Evolutionary conservation across 805 yeast species (phyloP).

Genomic region (Lachancea meyersii): DNA sequence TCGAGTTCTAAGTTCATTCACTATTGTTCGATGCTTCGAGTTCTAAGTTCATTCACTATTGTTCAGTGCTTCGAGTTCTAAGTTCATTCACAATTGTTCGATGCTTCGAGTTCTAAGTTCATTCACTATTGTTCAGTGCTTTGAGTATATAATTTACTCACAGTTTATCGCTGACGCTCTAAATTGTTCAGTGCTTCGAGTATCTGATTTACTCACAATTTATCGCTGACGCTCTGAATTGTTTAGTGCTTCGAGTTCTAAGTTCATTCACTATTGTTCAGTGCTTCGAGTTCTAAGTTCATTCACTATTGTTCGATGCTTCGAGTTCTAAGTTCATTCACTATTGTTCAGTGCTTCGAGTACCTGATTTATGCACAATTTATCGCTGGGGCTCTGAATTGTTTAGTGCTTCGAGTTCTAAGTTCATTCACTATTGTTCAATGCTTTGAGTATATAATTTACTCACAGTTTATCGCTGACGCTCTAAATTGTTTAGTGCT

Average conservation of each 20-base stretch:
- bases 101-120: neutral
- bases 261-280: too few relatives aligned
- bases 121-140: neutral
- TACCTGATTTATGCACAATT: neutral
- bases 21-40: too few relatives aligned
- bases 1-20: too few relatives aligned
- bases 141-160: neutral
- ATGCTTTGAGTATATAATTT: too few relatives aligned
- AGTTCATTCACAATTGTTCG: neutral
- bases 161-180: neutral
- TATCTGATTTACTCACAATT: neutral
- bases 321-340: too few relatives aligned
- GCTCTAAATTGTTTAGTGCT: neutral
- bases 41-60: too few relatives aligned
- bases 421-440: neutral
- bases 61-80: neutral
- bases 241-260: neutral
- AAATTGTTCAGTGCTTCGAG: neutral
- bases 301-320: too few relatives aligned
- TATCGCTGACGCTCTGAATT: neutral
- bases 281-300: too few relatives aligned
- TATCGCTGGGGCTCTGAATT: neutral
- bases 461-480: neutral
- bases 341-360: too few relatives aligned
- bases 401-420: neutral